A percentile compares a stretch with the other conserved stretches of the same genome.
These are phyloP conservation scores for Cunninghamia lanceolata DNA, from an alignment of 75 land plant species.

Conservation along the genomic window DNA sequence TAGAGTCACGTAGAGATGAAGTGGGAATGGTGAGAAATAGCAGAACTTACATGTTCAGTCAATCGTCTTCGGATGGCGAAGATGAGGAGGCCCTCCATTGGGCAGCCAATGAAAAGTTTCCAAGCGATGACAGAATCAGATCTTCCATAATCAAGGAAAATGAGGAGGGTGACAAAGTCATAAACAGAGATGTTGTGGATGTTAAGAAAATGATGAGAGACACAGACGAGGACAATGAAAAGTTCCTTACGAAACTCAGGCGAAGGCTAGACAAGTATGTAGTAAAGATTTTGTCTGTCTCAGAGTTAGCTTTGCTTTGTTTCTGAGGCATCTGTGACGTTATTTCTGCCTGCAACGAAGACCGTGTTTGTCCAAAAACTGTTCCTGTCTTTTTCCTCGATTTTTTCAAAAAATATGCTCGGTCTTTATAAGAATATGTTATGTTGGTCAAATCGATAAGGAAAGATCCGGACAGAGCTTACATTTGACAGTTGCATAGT, in stretches of 20 bases:
- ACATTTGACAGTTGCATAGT: no score
- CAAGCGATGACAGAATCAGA: constrained; percentile 12
- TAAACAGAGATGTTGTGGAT: constrained; percentile 31
- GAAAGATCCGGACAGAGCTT: no score
- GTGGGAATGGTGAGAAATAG: not conserved
- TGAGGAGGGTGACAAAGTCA: not conserved
- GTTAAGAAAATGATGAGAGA: constrained; percentile 59
- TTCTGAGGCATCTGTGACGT: no score
- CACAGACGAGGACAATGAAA: constrained; percentile 62
- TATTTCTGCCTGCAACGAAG: no score
- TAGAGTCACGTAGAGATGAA: not conserved
- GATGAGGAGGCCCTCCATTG: constrained; percentile 15
- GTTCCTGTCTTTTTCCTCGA: no score
- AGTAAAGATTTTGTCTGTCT: not conserved
- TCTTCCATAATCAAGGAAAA: constrained; percentile 8
- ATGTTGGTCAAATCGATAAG: no score
- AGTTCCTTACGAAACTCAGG: constrained; percentile 46
- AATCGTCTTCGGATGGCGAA: not conserved
- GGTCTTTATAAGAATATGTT: no score
- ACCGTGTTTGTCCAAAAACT: no score
- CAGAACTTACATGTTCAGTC: not conserved
- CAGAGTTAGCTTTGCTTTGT: no score
- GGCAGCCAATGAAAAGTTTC: constrained; percentile 26
- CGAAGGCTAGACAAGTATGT: constrained; percentile 56
- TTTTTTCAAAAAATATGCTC: no score